Evolutionary conservation across 2,329 filamentous ascomycete species (phyloP).

Genomic region (Monilinia fructigena): DNA sequence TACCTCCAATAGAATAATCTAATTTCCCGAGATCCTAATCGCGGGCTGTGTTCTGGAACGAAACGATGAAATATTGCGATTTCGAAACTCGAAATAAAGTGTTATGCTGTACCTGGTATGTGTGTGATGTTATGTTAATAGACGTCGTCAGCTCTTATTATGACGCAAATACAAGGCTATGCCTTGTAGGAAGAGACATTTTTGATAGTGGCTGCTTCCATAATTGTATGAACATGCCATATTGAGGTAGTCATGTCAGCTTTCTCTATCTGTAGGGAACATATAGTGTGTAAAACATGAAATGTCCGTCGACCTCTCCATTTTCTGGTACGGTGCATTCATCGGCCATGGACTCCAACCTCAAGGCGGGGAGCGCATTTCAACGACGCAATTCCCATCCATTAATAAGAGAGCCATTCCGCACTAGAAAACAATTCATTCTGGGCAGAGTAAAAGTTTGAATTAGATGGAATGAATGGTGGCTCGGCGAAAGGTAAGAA

Average conservation of each 20-base stretch:
- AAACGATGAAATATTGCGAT: neutral
- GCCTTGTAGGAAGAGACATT: conserved; percentile 1
- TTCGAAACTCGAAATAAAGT: neutral
- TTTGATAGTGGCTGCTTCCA: neutral
- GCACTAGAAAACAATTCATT: neutral
- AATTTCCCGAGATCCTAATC: conserved; percentile 19
- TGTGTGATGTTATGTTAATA: neutral
- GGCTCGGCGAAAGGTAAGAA: conserved; percentile 2
- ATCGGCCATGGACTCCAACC: neutral
- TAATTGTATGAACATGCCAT: neutral
- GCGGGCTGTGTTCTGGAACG: conserved; percentile 12
- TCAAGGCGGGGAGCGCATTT: neutral
- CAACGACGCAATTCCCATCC: neutral
- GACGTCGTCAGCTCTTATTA: neutral
- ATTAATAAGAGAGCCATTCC: neutral
- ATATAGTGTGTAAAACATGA: neutral
- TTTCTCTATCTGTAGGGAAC: no score
- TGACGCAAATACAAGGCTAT: neutral
- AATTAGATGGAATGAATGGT: conserved; percentile 5
- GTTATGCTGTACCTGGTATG: neutral
- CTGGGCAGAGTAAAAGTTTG: neutral
- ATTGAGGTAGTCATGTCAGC: neutral
- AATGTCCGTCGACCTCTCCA: neutral
- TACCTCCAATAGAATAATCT: neutral
- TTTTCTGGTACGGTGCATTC: neutral